These are phyloP conservation scores for Oldenlandia corymbosa DNA, from an alignment of 257 asterid genomes.

Conservation along the genomic window DNA sequence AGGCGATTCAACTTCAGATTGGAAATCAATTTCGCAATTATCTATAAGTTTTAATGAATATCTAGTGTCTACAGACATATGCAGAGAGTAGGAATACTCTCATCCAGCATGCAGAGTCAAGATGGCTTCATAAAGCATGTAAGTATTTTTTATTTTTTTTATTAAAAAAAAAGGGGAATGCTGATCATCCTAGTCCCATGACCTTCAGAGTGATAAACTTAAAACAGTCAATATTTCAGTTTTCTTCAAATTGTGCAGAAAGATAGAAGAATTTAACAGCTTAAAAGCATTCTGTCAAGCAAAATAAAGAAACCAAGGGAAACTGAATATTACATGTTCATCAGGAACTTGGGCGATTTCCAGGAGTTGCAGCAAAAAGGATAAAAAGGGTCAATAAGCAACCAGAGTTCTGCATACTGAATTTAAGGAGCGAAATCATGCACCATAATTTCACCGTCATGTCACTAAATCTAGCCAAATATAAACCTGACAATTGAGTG, in stretches of 20 bases:
- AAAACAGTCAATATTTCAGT: too few relatives aligned
- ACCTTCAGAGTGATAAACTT: too few relatives aligned
- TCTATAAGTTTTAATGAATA: not conserved
- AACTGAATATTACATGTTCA: slow-evolving; percentile 60
- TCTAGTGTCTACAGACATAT: too few relatives aligned
- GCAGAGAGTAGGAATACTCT: not conserved
- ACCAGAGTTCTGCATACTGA: not conserved
- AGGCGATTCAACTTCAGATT: not conserved
- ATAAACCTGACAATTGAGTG: not conserved
- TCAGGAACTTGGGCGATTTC: slow-evolving; percentile 99
- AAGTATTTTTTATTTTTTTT: too few relatives aligned
- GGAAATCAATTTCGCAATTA: too few relatives aligned
- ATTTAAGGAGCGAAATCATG: not conserved
- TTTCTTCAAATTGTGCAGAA: too few relatives aligned
- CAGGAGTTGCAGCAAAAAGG: slow-evolving; percentile 68
- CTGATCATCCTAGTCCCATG: too few relatives aligned
- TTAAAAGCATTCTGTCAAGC: not conserved
- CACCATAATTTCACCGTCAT: not conserved
- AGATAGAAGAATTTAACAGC: not conserved
- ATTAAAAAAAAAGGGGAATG: too few relatives aligned
- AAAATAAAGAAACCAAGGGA: slow-evolving; percentile 7
- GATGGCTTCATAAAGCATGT: too few relatives aligned
- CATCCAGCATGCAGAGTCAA: too few relatives aligned
- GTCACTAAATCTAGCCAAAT: not conserved
- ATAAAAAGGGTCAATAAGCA: slow-evolving; percentile 13